Evolutionary conservation across 257 asterid genomes (phyloP), one percentile per base, ranked within the genome.

Genomic region (Eustoma russellianum): DNA sequence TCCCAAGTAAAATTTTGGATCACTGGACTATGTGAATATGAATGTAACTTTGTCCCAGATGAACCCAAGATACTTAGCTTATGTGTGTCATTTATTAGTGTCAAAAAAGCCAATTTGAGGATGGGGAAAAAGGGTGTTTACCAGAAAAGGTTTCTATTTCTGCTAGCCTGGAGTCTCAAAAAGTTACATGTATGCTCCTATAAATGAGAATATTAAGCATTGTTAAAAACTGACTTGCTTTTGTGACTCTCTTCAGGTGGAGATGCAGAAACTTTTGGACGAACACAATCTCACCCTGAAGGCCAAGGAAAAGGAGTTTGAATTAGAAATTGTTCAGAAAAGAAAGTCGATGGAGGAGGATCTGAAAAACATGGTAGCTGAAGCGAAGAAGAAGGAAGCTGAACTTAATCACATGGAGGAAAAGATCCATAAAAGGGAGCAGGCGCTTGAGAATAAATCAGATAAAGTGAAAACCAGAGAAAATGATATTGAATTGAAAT

Each of bases 361-460:
- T 70, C 63, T 85, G 74, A 76, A 78, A 78, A 62, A 66, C 64
- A 88, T 85, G 77, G 83, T 67, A 43, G 71, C 64, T 61, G 99
- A 92, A 65, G 73, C 83, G 75, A 79, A 81, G 75, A 88, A 73
- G 64, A 92, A 79, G 72, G 97, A 88, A 70, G 74, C 77, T 48
- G 97, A 88, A 79, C 66, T 92, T 49, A 55, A 68, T 48, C 99
- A 92, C 70, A 61, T 71, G 94, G 95, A 88, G 65, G 97, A 92
- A 74, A 92, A 85, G 74, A 62, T 92, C 61, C 75, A 63, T 61
- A 88, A 83, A 79, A 81, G 93, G 48, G 99, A 92, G 65, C 80
- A 77, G 67, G 85, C 97, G 13, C 50, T 81, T 35, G 95, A 88
- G 64, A 85, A 79, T 78, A 92, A 83, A 69, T 24, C 55, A 49